A percentile compares a stretch with the other conserved stretches of the same genome.
Conservation (phyloP, 2,329 filamentous ascomycete species). For the Penicillium sp. region DNA sequence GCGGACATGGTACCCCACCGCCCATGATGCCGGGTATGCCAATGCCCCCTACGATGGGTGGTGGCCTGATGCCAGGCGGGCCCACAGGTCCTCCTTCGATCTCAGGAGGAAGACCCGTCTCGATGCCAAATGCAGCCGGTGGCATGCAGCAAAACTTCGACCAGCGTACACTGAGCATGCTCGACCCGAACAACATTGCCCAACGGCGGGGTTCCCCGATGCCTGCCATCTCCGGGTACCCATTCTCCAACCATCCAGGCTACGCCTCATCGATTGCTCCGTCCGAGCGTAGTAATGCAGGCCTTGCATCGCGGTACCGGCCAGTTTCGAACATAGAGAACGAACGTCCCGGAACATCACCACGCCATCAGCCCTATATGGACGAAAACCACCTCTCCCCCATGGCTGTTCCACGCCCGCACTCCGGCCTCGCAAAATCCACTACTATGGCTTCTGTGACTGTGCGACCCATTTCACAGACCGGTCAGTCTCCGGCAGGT, state of each 20-base stretch:
- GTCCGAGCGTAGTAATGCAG: slow-evolving; percentile 92
- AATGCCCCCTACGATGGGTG: slow-evolving; percentile 22
- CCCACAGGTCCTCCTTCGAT: slow-evolving; percentile 19
- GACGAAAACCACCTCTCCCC: slow-evolving; percentile 38
- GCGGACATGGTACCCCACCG: slow-evolving; percentile 37
- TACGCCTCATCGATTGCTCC: slow-evolving; percentile 94
- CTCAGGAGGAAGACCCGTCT: slow-evolving; percentile 47
- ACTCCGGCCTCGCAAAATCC: slow-evolving; percentile 31
- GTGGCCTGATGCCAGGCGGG: slow-evolving; percentile 9
- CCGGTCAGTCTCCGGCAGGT: slow-evolving; percentile 20
- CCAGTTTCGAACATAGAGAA: slow-evolving; percentile 69
- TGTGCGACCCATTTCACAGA: slow-evolving; percentile 33
- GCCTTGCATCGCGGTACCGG: slow-evolving; percentile 85
- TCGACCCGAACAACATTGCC: slow-evolving; percentile 63
- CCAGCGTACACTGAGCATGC: slow-evolving; percentile 80
- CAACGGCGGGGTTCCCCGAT: slow-evolving; percentile 43
- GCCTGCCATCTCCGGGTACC: slow-evolving; percentile 34
- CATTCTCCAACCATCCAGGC: slow-evolving; percentile 38
- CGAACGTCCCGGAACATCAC: slow-evolving; percentile 37
- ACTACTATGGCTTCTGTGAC: slow-evolving; percentile 33
- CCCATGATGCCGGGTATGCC: slow-evolving; percentile 34
- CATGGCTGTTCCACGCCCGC: slow-evolving; percentile 26
- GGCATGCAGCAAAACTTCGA: slow-evolving; percentile 39
- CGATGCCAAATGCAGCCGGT: slow-evolving; percentile 45
- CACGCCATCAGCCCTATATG: slow-evolving; percentile 42